Evolutionary conservation across 1,139 yeast genomes (phyloP).

Genomic region (Yamadazyma siamensis): DNA sequence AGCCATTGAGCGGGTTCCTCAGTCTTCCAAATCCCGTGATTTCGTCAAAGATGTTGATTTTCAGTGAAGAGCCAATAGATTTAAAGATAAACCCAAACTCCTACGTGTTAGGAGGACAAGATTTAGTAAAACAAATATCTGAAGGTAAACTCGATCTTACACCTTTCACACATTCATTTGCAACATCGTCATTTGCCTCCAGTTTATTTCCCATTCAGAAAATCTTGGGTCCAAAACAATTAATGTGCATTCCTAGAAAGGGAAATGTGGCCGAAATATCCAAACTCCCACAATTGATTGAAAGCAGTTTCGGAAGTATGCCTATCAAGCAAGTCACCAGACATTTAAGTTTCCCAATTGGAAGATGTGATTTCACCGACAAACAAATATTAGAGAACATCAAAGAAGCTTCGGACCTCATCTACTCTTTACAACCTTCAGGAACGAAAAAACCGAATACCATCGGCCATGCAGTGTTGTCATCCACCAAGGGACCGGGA

Average conservation of each 20-base stretch:
- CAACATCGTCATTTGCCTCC: conserved; percentile 75
- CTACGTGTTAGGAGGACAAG: conserved; percentile 62
- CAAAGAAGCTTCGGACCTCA: conserved; percentile 63
- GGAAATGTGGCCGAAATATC: conserved; percentile 83
- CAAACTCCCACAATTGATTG: conserved; percentile 40
- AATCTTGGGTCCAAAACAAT: conserved; percentile 80
- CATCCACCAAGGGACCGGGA: conserved; percentile 80
- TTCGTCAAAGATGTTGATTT: conserved; percentile 61
- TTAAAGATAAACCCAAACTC: conserved; percentile 8
- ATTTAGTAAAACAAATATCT: conserved; percentile 60
- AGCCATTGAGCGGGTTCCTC: conserved; percentile 71
- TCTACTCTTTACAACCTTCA: conserved; percentile 54
- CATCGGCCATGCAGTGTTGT: conserved; percentile 66
- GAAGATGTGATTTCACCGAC: conserved; percentile 76
- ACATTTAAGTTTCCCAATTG: conserved; percentile 67
- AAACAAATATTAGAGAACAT: conserved; percentile 71
- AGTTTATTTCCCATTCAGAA: conserved; percentile 67
- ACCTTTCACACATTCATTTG: conserved; percentile 72
- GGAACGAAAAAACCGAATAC: conserved; percentile 67
- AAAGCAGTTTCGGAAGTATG: conserved; percentile 59
- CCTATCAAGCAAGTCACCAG: conserved; percentile 69
- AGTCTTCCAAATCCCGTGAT: conserved; percentile 74
- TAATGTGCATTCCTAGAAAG: conserved; percentile 83
- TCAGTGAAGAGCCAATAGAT: conserved; percentile 53
- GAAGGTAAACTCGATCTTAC: conserved; percentile 52